Percentiles rank a stretch among this genome's conserved stretches.
Evolutionary conservation across 2,329 filamentous ascomycete genomes (phyloP).

Genomic region (Blumeria hordei): DNA sequence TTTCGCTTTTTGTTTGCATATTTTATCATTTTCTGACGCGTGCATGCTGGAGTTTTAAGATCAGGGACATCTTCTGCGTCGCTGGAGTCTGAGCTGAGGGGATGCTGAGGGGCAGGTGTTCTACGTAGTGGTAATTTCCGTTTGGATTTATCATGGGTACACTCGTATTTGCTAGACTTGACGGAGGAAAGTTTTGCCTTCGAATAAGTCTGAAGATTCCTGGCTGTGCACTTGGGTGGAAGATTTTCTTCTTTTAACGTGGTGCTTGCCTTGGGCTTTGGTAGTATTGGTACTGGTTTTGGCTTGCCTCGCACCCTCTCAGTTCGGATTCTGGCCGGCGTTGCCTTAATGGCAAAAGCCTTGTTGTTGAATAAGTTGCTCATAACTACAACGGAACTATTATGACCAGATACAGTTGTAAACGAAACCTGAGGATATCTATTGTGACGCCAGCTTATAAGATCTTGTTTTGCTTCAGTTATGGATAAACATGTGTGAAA

Average conservation of each 20-base stretch:
- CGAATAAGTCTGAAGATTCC: background rate
- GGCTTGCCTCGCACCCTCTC: constrained; percentile 1
- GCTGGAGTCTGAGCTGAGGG: constrained; percentile 5
- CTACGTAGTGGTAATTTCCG: constrained; percentile 6
- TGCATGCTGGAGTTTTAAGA: constrained; percentile 3
- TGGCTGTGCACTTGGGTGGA: background rate
- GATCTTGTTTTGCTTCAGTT: too few species aligned
- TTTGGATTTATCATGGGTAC: constrained; percentile 4
- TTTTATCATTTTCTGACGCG: constrained; percentile 7
- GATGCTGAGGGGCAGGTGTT: constrained; percentile 6
- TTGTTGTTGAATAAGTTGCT: constrained; percentile 3
- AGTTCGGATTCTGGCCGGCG: constrained; percentile 4
- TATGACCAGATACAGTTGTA: background rate
- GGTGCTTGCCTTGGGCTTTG: constrained; percentile 2
- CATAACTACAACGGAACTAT: background rate
- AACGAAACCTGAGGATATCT: too few species aligned
- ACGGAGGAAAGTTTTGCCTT: constrained; percentile 2
- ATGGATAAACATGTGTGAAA: too few species aligned
- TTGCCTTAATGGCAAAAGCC: constrained; percentile 4
- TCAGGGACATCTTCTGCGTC: constrained; percentile 2
- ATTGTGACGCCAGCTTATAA: too few species aligned
- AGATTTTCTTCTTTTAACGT: background rate
- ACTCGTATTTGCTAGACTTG: constrained; percentile 2
- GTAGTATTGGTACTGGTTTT: constrained; percentile 4
- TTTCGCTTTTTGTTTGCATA: constrained; percentile 9